phyloP scores from a whole-genome alignment of 2,329 filamentous ascomycete genomes.

The Diaporthe citrichinensis region DNA sequence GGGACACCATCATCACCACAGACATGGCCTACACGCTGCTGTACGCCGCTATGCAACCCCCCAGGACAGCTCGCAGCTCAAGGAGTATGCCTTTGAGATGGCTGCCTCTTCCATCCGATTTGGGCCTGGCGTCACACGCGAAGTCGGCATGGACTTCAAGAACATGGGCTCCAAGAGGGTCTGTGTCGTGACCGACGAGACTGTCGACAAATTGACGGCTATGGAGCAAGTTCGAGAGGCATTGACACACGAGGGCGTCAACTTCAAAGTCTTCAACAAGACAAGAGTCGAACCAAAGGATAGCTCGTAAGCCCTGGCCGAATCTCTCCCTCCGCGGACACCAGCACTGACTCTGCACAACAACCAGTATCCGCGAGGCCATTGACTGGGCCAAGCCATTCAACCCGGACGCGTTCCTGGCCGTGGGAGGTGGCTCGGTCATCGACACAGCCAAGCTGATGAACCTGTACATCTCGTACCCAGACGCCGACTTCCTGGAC shows the following conservation, averaged over 20 bases:
- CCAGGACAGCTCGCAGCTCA: conserved; percentile 77
- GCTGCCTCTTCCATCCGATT: conserved; percentile 95
- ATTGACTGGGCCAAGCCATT: conserved; percentile 89
- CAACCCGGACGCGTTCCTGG: conserved; percentile 88
- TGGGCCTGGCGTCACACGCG: conserved; percentile 91
- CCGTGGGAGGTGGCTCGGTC: conserved; percentile 92
- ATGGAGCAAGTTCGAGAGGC: conserved; percentile 92
- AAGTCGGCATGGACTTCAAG: conserved; percentile 97
- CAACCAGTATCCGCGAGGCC: conserved; percentile 68
- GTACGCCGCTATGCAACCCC: conserved; percentile 79
- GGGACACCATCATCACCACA: conserved; percentile 78
- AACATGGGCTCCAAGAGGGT: conserved; percentile 91
- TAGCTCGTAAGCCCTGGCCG: conserved; percentile 74
- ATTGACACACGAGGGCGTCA: conserved; percentile 81
- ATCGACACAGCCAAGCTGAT: conserved; percentile 99
- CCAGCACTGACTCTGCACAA: conserved; percentile 17
- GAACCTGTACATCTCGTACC: conserved; percentile 94
- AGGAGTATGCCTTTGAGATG: conserved; percentile 99
- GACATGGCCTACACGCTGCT: conserved; percentile 51
- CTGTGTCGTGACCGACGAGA: conserved; percentile 91
- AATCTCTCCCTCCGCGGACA: neutral
- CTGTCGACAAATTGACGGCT: conserved; percentile 84
- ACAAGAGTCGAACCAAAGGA: conserved; percentile 95
- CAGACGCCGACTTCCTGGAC: conserved; percentile 94
- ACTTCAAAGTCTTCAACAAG: conserved; percentile 85